Conservation (phyloP, 495 filamentous ascomycete genomes). For the Aspergillus avenaceus region DNA sequence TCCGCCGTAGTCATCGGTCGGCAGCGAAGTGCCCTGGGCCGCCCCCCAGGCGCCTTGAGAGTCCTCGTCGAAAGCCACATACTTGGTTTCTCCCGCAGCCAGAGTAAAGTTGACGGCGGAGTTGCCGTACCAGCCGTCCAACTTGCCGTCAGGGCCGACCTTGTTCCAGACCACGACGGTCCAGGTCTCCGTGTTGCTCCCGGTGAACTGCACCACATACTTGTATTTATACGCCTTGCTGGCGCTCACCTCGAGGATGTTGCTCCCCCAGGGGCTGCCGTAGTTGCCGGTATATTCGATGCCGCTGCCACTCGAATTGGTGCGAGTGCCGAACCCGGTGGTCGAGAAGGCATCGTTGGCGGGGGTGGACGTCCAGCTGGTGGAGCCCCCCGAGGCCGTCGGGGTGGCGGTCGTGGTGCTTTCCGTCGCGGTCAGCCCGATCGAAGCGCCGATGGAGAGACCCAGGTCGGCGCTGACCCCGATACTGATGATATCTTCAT, state of each 20-base stretch:
- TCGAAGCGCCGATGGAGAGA: not conserved
- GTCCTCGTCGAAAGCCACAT: slow-evolving; percentile 48
- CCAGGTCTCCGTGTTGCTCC: slow-evolving; percentile 28
- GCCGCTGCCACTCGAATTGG: slow-evolving; percentile 14
- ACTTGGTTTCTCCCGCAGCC: slow-evolving; percentile 34
- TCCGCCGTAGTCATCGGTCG: slow-evolving; percentile 31
- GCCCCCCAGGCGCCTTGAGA: slow-evolving; percentile 39
- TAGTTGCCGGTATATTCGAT: slow-evolving; percentile 43
- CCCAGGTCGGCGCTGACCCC: not conserved
- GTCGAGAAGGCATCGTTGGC: slow-evolving; percentile 17
- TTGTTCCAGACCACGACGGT: slow-evolving; percentile 54
- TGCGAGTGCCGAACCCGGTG: slow-evolving; percentile 17
- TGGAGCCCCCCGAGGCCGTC: not conserved
- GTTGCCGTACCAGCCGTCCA: slow-evolving; percentile 43
- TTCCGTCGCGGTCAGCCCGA: not conserved
- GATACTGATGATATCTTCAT: not conserved
- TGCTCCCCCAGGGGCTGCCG: slow-evolving; percentile 51
- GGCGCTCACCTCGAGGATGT: slow-evolving; percentile 42
- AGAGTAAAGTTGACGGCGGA: slow-evolving; percentile 42
- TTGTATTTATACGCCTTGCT: slow-evolving; percentile 34
- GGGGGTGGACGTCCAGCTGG: slow-evolving; percentile 26
- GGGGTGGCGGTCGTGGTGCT: slow-evolving; percentile 7
- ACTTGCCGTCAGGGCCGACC: slow-evolving; percentile 35
- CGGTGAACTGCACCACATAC: slow-evolving; percentile 45
- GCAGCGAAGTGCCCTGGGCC: slow-evolving; percentile 28